Evolutionary conservation across 768 basidiomycete species (phyloP).

Genomic region (Lentinula sp.): DNA sequence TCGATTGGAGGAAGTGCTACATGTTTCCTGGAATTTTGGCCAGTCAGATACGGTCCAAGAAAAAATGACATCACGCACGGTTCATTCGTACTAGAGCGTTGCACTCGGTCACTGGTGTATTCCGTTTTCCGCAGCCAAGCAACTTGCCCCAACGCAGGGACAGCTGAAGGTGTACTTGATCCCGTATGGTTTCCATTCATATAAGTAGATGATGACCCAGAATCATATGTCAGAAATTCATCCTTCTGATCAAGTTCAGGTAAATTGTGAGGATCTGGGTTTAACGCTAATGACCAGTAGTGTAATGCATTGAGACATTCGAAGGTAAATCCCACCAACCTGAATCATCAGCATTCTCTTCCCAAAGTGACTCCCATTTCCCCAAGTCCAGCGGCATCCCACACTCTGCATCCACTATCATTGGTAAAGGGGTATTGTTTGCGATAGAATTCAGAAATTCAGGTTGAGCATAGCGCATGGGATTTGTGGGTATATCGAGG

Average conservation of each 20-base stretch:
- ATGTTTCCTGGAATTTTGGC: conserved; percentile 35
- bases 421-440: conserved; percentile 78
- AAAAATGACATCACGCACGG: conserved; percentile 33
- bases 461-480: conserved; percentile 80
- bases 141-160: conserved; percentile 56
- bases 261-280: conserved; percentile 56
- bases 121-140: conserved; percentile 93
- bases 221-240: conserved; percentile 68
- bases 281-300: conserved; percentile 36
- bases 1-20: conserved; percentile 48
- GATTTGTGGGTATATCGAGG: conserved; percentile 85
- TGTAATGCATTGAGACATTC: neutral
- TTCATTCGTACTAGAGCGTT: conserved; percentile 41
- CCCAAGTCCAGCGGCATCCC: conserved; percentile 95
- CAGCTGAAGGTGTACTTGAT: conserved; percentile 31
- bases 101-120: conserved; percentile 68
- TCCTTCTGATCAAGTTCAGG: conserved; percentile 71
- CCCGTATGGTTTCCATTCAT: conserved; percentile 28
- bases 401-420: conserved; percentile 95
- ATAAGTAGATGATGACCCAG: conserved; percentile 28
- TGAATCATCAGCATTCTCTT: conserved; percentile 67
- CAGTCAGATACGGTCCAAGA: neutral
- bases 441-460: conserved; percentile 81
- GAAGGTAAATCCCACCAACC: conserved; percentile 30
- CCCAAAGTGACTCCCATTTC: conserved; percentile 78